Evolutionary conservation across 148 eudicot species (phyloP).

Genomic region (Pouteria glomerata): DNA sequence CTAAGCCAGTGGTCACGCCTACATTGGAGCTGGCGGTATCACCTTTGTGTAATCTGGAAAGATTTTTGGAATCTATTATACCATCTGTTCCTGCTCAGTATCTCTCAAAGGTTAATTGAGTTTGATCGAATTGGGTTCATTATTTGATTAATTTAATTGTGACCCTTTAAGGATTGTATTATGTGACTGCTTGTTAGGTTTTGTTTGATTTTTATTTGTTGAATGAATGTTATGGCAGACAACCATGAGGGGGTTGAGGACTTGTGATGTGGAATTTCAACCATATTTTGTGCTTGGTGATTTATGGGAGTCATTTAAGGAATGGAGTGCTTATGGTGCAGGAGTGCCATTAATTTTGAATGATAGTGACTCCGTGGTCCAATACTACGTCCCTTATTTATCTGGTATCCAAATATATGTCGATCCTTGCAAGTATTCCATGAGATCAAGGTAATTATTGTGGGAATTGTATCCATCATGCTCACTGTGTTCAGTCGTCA

Average conservation of each 20-base stretch:
- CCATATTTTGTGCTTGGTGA: conserved; percentile 68
- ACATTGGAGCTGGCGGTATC: conserved; percentile 23
- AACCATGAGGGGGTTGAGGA: conserved; percentile 52
- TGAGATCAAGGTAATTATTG: conserved; percentile 27
- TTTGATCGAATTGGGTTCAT: not conserved
- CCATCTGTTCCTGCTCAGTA: conserved; percentile 69
- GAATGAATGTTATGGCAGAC: conserved; percentile 34
- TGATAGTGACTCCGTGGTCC: conserved; percentile 61
- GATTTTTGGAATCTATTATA: conserved; percentile 61
- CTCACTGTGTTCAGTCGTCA: not conserved
- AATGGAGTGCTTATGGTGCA: conserved; percentile 90
- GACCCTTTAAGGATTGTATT: not conserved
- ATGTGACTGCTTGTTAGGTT: not conserved
- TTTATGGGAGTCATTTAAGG: conserved; percentile 79
- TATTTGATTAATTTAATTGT: not conserved
- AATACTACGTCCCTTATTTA: conserved; percentile 79
- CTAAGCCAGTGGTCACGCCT: conserved; percentile 13
- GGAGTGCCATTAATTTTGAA: conserved; percentile 81
- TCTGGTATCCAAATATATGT: conserved; percentile 68
- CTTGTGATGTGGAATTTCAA: conserved; percentile 54
- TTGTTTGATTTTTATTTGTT: not conserved
- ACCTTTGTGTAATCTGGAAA: conserved; percentile 58
- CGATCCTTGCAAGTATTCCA: conserved; percentile 34
- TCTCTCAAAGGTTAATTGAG: conserved; percentile 54
- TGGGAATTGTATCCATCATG: too few species aligned